Base-by-base conservation (phyloP, 2,329 filamentous ascomycete genomes). In the Aspergillus sp. region DNA sequence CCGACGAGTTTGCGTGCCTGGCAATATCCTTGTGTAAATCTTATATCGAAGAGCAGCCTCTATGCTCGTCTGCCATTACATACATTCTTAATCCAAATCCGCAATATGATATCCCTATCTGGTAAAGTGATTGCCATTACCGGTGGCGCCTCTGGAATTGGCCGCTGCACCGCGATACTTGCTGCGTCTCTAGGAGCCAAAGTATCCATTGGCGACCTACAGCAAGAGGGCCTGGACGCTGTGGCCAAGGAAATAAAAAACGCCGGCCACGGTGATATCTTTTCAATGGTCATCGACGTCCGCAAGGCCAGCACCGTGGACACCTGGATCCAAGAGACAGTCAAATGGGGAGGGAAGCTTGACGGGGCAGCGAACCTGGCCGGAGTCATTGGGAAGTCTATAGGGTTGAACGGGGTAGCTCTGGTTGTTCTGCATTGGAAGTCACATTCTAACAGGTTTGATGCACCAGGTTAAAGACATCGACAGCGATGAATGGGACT, bases 61-160 rank as follows among this genome's bases (percentile, higher is more conserved):
- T 31, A 31, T 31, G 23, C 23, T 24, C 23, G 23, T 24, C 9
- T 31, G 27, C 9, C 9, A 11, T 31, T 31, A 31, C 8, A 31
- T 9, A 31, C 9, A 33, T 11, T 3, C 8, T 17, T 19, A n/a
- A 33, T 19, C 11, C 21, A 21, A 8, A 27, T 37, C 3, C 3
- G 3, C 31, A 37, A 44, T 12, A 52, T 52, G 49, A 43, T 43
- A 15, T 11, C 19, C 12, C n/a, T 55, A 17, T 15, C 35, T 8
- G 45, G 45, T 12, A 56, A 56, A 50, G 53, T 56, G 9, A 49
- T 56, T 15, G 39, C 27, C n/a, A n/a, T 56, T 9, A 56, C 53
- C 6, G 53, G 53, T 19, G 45, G 33, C 17, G 53, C 45, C 27
- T 43, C 35, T 11, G 53, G 53, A 0, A 56, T 56, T 17, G 53